Percentiles rank a stretch among this genome's conserved stretches.
Evolutionary conservation across 129 eudicot species (phyloP).

Genomic region (Oenanthe sinensis): DNA sequence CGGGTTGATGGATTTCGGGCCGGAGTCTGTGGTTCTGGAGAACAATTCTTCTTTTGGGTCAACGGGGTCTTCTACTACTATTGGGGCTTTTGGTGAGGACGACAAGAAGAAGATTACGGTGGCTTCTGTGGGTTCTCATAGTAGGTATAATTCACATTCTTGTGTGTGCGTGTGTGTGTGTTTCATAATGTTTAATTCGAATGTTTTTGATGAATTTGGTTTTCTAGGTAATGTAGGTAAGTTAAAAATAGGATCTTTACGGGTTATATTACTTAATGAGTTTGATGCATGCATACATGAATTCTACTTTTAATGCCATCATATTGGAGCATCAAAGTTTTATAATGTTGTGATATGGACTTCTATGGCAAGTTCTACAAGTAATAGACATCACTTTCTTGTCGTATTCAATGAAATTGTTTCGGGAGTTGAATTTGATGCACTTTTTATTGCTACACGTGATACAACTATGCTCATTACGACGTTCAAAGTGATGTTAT

Average conservation of each 20-base stretch:
- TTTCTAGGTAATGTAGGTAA: not conserved
- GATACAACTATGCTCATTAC: not conserved
- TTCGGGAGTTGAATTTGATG: not conserved
- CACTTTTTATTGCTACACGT: not conserved
- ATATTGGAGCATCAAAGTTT: not conserved
- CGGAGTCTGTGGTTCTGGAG: slow-evolving; percentile 73
- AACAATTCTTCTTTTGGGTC: slow-evolving; percentile 79
- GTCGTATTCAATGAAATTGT: not conserved
- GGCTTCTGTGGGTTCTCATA: slow-evolving; percentile 42
- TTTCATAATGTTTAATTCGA: not conserved
- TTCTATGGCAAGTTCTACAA: not conserved
- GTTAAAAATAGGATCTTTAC: not conserved
- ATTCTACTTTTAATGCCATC: not conserved
- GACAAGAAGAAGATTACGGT: slow-evolving; percentile 35
- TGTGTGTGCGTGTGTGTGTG: not conserved
- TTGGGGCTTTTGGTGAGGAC: slow-evolving; percentile 42
- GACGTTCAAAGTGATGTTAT: not conserved
- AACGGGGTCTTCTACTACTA: slow-evolving; percentile 37
- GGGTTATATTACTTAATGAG: not conserved
- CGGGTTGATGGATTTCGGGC: slow-evolving; percentile 28
- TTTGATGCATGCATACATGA: not conserved
- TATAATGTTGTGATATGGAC: not conserved
- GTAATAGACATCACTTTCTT: not conserved
- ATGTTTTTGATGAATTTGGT: not conserved
- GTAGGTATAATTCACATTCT: slow-evolving; percentile 29